Evolutionary conservation across 192 early-diverging fungal species (phyloP).

Genomic region (Linnemannia schmuckeri): DNA sequence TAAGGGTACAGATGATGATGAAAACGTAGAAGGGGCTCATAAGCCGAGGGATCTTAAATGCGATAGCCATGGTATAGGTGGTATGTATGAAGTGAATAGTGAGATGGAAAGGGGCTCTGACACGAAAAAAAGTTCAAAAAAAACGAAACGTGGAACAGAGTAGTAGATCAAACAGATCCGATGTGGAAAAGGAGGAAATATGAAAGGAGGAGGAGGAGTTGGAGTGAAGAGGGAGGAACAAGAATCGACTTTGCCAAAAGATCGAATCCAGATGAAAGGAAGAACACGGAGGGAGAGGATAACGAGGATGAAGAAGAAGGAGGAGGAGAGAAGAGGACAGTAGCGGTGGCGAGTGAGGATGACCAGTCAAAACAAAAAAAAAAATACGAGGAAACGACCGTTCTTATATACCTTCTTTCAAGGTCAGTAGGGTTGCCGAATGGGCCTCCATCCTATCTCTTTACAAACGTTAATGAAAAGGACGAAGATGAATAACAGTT

Average conservation of each 20-base stretch:
- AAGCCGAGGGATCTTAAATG: slow-evolving; percentile 21
- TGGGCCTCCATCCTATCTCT: neutral
- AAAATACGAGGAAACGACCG: neutral
- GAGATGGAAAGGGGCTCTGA: neutral
- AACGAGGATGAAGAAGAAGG: neutral
- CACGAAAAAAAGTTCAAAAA: neutral
- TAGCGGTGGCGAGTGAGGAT: neutral
- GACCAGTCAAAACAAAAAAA: neutral
- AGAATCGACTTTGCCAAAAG: slow-evolving; percentile 1
- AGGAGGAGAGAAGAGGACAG: neutral
- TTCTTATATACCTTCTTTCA: neutral
- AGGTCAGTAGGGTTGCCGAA: neutral
- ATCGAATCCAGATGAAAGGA: neutral
- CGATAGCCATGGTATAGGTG: slow-evolving; percentile 27
- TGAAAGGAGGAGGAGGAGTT: neutral
- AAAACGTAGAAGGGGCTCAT: slow-evolving; percentile 35
- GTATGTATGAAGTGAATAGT: too few species aligned
- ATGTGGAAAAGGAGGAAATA: neutral
- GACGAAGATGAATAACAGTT: neutral
- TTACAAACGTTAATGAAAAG: neutral
- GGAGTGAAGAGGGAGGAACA: neutral
- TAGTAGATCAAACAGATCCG: neutral
- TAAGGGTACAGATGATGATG: slow-evolving; percentile 29
- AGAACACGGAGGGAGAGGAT: neutral
- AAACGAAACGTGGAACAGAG: neutral